Evolutionary conservation across 176 grass and related monocot genomes (phyloP).

Genomic region (Triticum turgidum): DNA sequence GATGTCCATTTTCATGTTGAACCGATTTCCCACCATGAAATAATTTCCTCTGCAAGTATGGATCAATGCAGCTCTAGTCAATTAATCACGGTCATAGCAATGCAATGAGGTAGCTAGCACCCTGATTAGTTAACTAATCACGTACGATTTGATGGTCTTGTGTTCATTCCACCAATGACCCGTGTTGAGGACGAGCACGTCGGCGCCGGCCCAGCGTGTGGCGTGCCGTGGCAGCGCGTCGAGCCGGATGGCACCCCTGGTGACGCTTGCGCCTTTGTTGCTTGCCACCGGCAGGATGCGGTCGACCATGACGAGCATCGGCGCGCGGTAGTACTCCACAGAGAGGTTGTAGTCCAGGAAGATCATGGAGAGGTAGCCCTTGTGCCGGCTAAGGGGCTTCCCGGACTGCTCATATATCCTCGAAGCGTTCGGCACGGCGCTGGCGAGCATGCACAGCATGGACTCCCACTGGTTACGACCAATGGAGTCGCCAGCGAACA

Average conservation of each 20-base stretch:
- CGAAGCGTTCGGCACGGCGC: not conserved
- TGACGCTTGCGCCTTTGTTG: not conserved
- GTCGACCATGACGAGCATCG: slow-evolving; percentile 43
- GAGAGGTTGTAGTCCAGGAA: slow-evolving; percentile 30
- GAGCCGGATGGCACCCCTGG: slow-evolving; percentile 25
- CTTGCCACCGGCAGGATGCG: not conserved
- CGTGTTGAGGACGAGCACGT: slow-evolving; percentile 48
- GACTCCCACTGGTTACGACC: slow-evolving; percentile 57
- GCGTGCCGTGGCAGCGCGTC: slow-evolving; percentile 32
- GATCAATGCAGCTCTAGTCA: not conserved
- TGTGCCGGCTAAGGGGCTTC: slow-evolving; percentile 47
- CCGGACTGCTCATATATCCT: slow-evolving; percentile 35
- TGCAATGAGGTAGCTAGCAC: not conserved
- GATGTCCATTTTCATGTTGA: slow-evolving; percentile 34
- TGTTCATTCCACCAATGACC: slow-evolving; percentile 51
- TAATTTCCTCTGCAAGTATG: slow-evolving; percentile 44
- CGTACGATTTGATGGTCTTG: slow-evolving; percentile 35
- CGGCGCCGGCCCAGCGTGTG: slow-evolving; percentile 22
- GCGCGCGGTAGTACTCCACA: slow-evolving; percentile 44
- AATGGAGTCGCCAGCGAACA: slow-evolving; percentile 49
- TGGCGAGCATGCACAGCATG: slow-evolving; percentile 53
- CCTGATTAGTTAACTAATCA: not conserved
- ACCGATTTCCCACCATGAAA: slow-evolving; percentile 33
- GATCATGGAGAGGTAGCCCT: slow-evolving; percentile 46
- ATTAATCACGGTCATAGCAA: not conserved